Percentiles rank a stretch among this genome's conserved stretches.
phyloP scores from a whole-genome alignment of 768 basidiomycete species.

The Piloderma croceum region DNA sequence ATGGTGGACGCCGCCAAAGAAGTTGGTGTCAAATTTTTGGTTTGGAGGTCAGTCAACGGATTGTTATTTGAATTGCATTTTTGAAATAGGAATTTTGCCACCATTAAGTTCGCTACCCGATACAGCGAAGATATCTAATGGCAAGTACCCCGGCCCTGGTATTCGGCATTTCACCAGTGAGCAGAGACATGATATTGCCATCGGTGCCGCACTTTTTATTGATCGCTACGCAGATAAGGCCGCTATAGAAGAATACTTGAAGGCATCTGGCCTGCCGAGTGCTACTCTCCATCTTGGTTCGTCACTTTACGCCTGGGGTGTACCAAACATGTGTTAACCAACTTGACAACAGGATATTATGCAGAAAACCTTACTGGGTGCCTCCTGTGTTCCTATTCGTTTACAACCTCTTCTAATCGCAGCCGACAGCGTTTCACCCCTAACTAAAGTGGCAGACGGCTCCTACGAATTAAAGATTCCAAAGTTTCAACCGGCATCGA shows the following conservation, averaged over 20 bases:
- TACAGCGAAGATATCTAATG: constrained; percentile 1
- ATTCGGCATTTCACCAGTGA: constrained; percentile 9
- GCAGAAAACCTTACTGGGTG: constrained; percentile 19
- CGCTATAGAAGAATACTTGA: constrained; percentile 15
- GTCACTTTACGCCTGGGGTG: no score
- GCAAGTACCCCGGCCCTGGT: constrained; percentile 5
- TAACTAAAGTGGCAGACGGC: no score
- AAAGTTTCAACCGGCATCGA: no score
- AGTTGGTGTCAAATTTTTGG: constrained; percentile 22
- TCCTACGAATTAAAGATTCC: no score
- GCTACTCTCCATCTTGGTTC: constrained; percentile 7
- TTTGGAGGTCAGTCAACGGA: constrained; percentile 20
- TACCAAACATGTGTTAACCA: neutral
- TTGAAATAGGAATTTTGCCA: neutral
- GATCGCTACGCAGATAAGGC: constrained; percentile 6
- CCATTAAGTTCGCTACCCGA: constrained; percentile 2
- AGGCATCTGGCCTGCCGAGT: constrained; percentile 9
- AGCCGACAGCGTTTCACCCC: no score
- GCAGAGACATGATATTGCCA: no score
- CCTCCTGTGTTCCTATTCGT: neutral
- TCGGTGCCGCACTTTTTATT: no score
- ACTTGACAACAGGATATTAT: constrained; percentile 17
- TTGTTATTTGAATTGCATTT: neutral
- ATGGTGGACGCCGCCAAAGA: constrained; percentile 22
- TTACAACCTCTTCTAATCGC: neutral